These are phyloP conservation scores for Catenaria anguillulae DNA, from an alignment of 371 early-diverging fungal species.

Conservation along the genomic window DNA sequence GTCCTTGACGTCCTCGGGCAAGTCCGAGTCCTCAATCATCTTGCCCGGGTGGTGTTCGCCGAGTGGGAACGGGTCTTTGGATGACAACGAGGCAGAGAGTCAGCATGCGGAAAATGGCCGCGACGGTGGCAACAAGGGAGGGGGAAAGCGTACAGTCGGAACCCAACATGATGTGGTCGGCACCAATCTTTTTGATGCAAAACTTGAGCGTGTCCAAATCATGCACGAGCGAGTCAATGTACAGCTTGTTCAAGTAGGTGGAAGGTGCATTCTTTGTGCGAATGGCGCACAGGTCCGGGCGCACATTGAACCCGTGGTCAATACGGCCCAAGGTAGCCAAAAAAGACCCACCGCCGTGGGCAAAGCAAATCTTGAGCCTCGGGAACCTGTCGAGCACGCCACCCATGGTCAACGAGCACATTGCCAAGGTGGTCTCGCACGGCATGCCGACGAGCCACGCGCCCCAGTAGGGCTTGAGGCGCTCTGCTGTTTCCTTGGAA, in stretches of 20 bases:
- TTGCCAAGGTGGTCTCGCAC: constrained; percentile 51
- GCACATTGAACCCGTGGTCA: constrained; percentile 46
- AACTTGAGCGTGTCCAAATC: constrained; percentile 46
- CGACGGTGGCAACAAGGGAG: too few relatives aligned
- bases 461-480: constrained; percentile 57
- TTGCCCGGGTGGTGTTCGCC: constrained; percentile 53
- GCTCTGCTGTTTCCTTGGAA: constrained; percentile 30
- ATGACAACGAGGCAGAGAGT: not conserved
- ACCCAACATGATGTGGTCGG: constrained; percentile 43
- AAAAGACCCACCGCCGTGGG: constrained; percentile 58
- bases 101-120: not conserved
- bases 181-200: constrained; percentile 48
- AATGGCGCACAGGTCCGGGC: constrained; percentile 50
- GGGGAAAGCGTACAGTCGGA: constrained; percentile 30
- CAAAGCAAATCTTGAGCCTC: constrained; percentile 42
- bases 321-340: constrained; percentile 48
- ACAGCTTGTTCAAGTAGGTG: constrained; percentile 35
- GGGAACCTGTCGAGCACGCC: constrained; percentile 53
- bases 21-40: constrained; percentile 30
- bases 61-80: constrained; percentile 40
- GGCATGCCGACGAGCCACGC: constrained; percentile 63
- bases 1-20: constrained; percentile 41
- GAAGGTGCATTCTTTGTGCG: constrained; percentile 22
- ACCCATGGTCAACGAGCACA: constrained; percentile 48
- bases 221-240: constrained; percentile 53